A percentile compares a stretch with the other conserved stretches of the same genome.
Conservation (phyloP, 371 early-diverging fungal genomes). For the Mortierella sp. region DNA sequence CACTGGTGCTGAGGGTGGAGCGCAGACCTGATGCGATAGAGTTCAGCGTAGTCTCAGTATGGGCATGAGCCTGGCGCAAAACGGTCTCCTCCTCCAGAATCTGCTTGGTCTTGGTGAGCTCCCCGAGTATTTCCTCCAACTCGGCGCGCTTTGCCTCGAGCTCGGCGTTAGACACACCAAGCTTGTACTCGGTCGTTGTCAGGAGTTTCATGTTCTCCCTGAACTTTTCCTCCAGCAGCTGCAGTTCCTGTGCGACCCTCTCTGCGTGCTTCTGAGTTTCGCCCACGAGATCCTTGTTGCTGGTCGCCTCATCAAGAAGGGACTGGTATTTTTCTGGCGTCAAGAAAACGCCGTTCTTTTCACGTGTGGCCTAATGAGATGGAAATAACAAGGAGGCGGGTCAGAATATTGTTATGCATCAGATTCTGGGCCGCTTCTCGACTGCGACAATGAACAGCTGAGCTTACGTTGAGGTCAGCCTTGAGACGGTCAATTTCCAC, state of each 20-base stretch:
- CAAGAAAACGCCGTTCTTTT: constrained; percentile 83
- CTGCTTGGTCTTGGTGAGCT: constrained; percentile 56
- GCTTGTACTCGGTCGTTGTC: constrained; percentile 55
- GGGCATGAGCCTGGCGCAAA: constrained; percentile 65
- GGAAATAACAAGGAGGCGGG: background rate
- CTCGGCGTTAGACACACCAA: constrained; percentile 58
- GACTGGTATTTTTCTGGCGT: constrained; percentile 72
- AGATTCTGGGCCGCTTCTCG: no score
- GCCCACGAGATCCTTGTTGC: constrained; percentile 69
- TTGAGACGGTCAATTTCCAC: constrained; percentile 60
- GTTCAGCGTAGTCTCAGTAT: constrained; percentile 64
- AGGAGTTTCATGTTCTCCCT: constrained; percentile 63
- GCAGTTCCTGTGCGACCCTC: constrained; percentile 60
- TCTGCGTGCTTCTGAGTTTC: constrained; percentile 65
- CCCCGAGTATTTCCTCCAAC: constrained; percentile 52
- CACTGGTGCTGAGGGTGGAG: constrained; percentile 58
- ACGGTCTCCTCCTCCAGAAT: constrained; percentile 51
- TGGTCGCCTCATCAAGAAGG: constrained; percentile 68
- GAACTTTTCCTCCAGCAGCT: constrained; percentile 60
- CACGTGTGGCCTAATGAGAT: constrained; percentile 70
- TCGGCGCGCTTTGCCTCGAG: constrained; percentile 51
- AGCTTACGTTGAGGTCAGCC: constrained; percentile 55
- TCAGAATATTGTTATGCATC: background rate
- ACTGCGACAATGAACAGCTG: background rate
- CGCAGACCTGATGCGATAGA: constrained; percentile 62